A percentile compares a stretch with the other conserved stretches of the same genome.
Evolutionary conservation across 179 eudicot genomes (phyloP).

Genomic region (Carnegiea gigantea): DNA sequence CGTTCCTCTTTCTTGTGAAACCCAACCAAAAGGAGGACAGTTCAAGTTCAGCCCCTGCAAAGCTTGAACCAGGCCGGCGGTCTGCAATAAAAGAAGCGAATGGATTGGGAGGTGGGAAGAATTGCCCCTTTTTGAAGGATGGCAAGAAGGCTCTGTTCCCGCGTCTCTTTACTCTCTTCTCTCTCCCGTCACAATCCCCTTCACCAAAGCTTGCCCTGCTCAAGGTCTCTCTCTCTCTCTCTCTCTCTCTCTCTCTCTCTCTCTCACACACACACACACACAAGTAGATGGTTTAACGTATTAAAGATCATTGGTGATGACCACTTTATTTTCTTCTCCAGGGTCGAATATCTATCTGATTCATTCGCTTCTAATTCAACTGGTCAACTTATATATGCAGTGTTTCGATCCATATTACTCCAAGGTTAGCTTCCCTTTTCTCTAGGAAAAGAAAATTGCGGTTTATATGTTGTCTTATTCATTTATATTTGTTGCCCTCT

Average conservation of each 20-base stretch:
- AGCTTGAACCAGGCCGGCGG: background rate
- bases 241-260: background rate
- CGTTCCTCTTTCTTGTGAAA: too few relatives aligned
- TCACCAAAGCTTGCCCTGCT: slow-evolving; percentile 1
- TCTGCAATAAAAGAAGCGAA: background rate
- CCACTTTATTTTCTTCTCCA: background rate
- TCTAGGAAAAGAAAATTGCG: too few relatives aligned
- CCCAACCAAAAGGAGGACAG: too few relatives aligned
- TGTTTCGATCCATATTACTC: slow-evolving; percentile 11
- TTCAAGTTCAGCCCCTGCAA: background rate
- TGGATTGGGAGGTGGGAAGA: background rate
- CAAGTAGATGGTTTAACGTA: background rate
- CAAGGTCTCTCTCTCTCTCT: slow-evolving; percentile 18
- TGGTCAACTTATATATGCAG: slow-evolving; percentile 9
- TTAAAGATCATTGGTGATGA: background rate
- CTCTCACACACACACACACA: background rate
- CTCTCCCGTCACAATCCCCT: slow-evolving; percentile 23
- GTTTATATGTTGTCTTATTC: background rate
- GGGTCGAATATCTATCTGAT: slow-evolving; percentile 13
- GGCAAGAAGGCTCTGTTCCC: slow-evolving; percentile 39
- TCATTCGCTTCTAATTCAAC: slow-evolving; percentile 19
- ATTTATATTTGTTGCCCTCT: slow-evolving; percentile 20
- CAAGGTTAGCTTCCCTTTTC: slow-evolving; percentile 23
- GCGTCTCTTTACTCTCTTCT: slow-evolving; percentile 30
- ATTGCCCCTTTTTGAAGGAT: slow-evolving; percentile 19